Evolutionary conservation across 108 stramenopile species (phyloP).

Genomic region (Skeletonema grethae): DNA sequence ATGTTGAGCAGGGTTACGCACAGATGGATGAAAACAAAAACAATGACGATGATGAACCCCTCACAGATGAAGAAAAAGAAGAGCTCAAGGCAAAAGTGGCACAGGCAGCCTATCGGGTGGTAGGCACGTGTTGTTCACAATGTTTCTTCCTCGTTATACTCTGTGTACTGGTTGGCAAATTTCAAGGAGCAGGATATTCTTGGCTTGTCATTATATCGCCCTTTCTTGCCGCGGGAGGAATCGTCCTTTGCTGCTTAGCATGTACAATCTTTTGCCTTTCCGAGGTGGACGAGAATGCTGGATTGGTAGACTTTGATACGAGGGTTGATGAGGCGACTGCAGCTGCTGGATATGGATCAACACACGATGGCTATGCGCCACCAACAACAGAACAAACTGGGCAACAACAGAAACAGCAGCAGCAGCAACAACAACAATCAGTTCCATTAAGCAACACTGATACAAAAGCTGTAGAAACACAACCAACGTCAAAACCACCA

Average conservation of each 20-base stretch:
- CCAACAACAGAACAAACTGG: constrained; percentile 6
- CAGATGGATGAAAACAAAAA: constrained; percentile 28
- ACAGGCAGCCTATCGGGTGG: constrained; percentile 59
- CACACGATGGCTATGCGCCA: constrained; percentile 15
- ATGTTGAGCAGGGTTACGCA: constrained; percentile 19
- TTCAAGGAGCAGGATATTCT: constrained; percentile 84
- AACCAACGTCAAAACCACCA: constrained; percentile 10
- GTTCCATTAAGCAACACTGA: background rate
- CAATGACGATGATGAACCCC: constrained; percentile 26
- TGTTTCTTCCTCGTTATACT: constrained; percentile 72
- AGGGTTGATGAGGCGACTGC: constrained; percentile 39
- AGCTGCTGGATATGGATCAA: constrained; percentile 35
- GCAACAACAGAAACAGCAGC: constrained; percentile 1
- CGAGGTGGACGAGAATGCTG: constrained; percentile 56
- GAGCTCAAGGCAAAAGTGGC: constrained; percentile 76
- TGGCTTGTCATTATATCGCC: constrained; percentile 84
- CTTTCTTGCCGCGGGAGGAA: constrained; percentile 68
- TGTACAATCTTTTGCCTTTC: constrained; percentile 85
- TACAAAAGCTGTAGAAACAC: background rate
- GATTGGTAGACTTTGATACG: constrained; percentile 45
- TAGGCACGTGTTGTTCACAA: constrained; percentile 78
- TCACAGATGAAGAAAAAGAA: constrained; percentile 82
- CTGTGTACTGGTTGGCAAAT: constrained; percentile 69
- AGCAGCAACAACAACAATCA: constrained; percentile 11
- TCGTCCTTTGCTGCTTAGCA: constrained; percentile 79